Conservation (phyloP, 495 filamentous ascomycete genomes). For the Evansstolkia leycettana region DNA sequence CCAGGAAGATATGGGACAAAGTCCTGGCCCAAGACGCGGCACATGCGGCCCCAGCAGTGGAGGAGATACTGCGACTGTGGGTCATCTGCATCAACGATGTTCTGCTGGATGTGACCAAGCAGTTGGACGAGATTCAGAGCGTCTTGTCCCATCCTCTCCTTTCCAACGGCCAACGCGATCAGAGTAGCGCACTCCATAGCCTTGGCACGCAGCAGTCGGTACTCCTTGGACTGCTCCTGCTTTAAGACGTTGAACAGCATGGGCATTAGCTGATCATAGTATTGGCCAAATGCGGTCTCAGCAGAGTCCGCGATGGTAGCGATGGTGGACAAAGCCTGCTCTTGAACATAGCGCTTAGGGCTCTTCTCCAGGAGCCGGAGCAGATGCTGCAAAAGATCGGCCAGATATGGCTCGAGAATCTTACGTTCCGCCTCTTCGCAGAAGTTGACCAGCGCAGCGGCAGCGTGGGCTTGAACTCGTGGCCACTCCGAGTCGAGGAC, state of each 20-base stretch:
- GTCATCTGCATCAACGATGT: conserved; percentile 84
- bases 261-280: conserved; percentile 93
- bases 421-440: conserved; percentile 96
- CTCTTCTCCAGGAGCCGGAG: conserved; percentile 73
- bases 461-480: conserved; percentile 92
- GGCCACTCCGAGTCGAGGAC: conserved; percentile 84
- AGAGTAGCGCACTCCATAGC: conserved; percentile 99
- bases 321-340: conserved; percentile 96
- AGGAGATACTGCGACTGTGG: conserved; percentile 94
- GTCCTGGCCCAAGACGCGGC: conserved; percentile 76
- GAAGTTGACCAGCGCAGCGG: conserved; percentile 96
- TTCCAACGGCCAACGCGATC: conserved; percentile 91
- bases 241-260: conserved; percentile 79
- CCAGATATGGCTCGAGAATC: conserved; percentile 87
- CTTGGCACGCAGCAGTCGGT: conserved; percentile 82
- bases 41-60: conserved; percentile 99
- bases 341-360: conserved; percentile 90
- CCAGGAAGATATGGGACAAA: conserved; percentile 85
- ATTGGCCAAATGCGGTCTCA: conserved; percentile 88
- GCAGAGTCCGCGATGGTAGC: conserved; percentile 98
- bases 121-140: conserved; percentile 76
- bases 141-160: conserved; percentile 79
- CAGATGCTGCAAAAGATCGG: conserved; percentile 69
- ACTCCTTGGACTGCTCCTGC: conserved; percentile 84
- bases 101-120: conserved; percentile 74